These are phyloP conservation scores for Puccinia hordei DNA, from an alignment of 1,284 basidiomycete species.

Conservation along the genomic window DNA sequence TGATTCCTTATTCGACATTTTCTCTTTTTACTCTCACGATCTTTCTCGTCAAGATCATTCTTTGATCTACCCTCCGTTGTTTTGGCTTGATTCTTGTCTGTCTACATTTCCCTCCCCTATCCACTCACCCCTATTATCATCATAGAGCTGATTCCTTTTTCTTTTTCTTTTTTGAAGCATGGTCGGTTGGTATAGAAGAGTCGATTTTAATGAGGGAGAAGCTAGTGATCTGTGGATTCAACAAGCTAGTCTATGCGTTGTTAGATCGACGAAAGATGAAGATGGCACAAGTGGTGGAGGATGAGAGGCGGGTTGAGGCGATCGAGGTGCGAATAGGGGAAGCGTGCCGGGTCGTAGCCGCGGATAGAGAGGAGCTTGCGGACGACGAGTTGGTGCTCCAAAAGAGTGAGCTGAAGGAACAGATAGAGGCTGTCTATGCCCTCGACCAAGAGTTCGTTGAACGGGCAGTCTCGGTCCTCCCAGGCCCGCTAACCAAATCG, in stretches of 20 bases:
- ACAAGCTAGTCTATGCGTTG: neutral
- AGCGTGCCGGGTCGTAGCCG: neutral
- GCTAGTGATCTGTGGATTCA: neutral
- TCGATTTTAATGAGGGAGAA: slow-evolving; percentile 15
- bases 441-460: neutral
- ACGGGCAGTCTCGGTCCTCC: neutral
- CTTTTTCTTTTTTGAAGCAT: slow-evolving; percentile 8
- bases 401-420: slow-evolving; percentile 14
- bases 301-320: neutral
- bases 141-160: neutral
- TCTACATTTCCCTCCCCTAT: neutral
- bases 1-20: neutral
- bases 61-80: neutral
- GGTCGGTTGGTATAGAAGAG: slow-evolving; percentile 16
- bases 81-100: slow-evolving; percentile 26
- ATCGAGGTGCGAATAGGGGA: neutral
- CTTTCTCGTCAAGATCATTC: neutral
- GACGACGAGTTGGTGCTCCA: neutral
- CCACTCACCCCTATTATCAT: neutral
- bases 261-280: neutral
- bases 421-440: neutral
- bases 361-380: neutral
- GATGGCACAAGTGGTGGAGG: neutral
- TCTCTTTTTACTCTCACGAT: neutral
- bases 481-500: neutral